Conservation (phyloP, 1,284 basidiomycete genomes). For the Cronartium quercuum region DNA sequence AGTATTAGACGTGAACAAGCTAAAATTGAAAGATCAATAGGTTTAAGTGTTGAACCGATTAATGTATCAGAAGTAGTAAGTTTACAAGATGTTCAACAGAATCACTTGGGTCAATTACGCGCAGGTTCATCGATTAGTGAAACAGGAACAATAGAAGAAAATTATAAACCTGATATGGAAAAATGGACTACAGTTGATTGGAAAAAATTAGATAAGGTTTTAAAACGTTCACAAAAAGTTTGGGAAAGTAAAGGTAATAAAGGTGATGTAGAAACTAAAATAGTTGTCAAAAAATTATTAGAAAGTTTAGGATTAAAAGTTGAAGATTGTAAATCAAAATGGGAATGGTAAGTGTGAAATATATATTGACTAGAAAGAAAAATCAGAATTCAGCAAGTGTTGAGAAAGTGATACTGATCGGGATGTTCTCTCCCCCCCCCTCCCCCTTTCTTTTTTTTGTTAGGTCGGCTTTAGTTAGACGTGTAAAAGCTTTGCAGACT, state of each 20-base stretch:
- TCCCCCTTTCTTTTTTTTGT: too few relatives aligned
- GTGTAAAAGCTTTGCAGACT: neutral
- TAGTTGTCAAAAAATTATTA: constrained; percentile 16
- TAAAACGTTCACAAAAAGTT: constrained; percentile 5
- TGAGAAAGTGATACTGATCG: too few relatives aligned
- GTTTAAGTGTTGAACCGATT: too few relatives aligned
- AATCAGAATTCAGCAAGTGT: too few relatives aligned
- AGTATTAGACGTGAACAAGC: constrained; percentile 17
- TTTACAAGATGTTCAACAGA: too few relatives aligned
- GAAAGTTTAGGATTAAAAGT: neutral
- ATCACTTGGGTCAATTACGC: too few relatives aligned
- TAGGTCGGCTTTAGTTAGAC: constrained; percentile 5
- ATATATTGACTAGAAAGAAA: too few relatives aligned
- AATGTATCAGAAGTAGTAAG: too few relatives aligned
- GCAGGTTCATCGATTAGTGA: too few relatives aligned
- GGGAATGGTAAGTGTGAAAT: constrained; percentile 20
- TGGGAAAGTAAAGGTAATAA: neutral
- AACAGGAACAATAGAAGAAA: neutral
- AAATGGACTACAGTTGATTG: constrained; percentile 18
- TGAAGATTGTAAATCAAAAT: constrained; percentile 15
- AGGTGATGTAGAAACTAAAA: neutral
- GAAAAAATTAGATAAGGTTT: constrained; percentile 27
- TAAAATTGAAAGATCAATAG: neutral
- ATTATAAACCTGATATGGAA: constrained; percentile 13
- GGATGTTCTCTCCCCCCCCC: too few relatives aligned